These are phyloP conservation scores for Pittosporum tobira DNA, from an alignment of 129 eudicot species.

Conservation along the genomic window DNA sequence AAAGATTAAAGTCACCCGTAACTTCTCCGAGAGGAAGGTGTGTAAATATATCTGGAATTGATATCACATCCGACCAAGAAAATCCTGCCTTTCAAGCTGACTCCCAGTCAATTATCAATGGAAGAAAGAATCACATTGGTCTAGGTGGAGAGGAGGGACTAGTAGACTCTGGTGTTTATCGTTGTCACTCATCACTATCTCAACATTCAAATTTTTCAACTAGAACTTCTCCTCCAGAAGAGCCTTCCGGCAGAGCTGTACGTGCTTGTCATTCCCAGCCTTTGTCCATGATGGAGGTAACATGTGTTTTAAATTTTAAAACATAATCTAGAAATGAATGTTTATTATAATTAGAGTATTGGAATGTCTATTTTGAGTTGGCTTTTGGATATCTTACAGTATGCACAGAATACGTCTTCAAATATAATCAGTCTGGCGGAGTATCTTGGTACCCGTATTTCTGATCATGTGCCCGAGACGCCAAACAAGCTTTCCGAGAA, in stretches of 20 bases:
- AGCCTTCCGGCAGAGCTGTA: constrained; percentile 49
- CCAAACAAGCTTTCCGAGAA: constrained; percentile 94
- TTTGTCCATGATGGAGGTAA: constrained; percentile 83
- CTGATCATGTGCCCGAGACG: constrained; percentile 80
- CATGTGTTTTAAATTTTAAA: neutral
- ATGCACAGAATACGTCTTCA: constrained; percentile 53
- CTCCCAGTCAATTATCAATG: constrained; percentile 11
- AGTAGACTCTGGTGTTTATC: constrained; percentile 49
- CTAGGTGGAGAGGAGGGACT: constrained; percentile 25
- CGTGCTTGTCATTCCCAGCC: constrained; percentile 93
- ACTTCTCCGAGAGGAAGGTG: constrained; percentile 53
- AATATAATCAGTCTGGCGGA: constrained; percentile 83
- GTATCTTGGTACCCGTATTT: constrained; percentile 89
- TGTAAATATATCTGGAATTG: constrained; percentile 37
- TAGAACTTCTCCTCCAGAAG: constrained; percentile 44
- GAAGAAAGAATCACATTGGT: constrained; percentile 24
- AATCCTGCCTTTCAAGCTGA: constrained; percentile 11
- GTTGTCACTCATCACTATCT: constrained; percentile 70
- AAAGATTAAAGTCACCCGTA: constrained; percentile 34
- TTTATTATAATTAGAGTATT: neutral
- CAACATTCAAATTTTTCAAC: constrained; percentile 40
- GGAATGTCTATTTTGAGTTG: neutral
- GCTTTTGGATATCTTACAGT: constrained; percentile 34
- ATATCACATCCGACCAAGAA: constrained; percentile 31
- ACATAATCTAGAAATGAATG: too few relatives aligned